A percentile compares a stretch with the other conserved stretches of the same genome.
phyloP scores from a whole-genome alignment of 495 filamentous ascomycete species.

The Wilcoxina mikolae region DNA sequence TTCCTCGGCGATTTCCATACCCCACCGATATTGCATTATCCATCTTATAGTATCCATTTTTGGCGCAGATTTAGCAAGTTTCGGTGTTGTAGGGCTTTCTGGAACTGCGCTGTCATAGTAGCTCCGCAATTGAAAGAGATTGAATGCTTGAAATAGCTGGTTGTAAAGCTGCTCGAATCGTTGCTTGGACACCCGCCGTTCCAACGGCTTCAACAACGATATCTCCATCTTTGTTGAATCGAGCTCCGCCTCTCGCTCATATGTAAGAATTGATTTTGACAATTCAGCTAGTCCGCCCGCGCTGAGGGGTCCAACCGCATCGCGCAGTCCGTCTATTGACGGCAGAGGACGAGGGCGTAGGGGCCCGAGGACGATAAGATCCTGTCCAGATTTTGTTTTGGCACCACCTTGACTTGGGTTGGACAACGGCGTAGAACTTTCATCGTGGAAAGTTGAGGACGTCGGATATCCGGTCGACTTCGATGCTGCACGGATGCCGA shows the following conservation, averaged over 20 bases:
- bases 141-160: slow-evolving; percentile 16
- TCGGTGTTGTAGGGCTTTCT: not conserved
- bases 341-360: slow-evolving; percentile 6
- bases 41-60: slow-evolving; percentile 13
- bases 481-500: not conserved
- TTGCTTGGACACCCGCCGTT: slow-evolving; percentile 12
- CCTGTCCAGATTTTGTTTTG: slow-evolving; percentile 1
- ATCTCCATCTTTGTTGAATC: slow-evolving; percentile 21
- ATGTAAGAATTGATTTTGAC: slow-evolving; percentile 8
- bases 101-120: slow-evolving; percentile 7
- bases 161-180: slow-evolving; percentile 18
- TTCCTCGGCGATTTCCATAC: slow-evolving; percentile 17
- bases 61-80: not conserved
- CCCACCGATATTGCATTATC: slow-evolving; percentile 19
- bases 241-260: slow-evolving; percentile 4
- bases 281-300: not conserved
- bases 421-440: slow-evolving; percentile 7
- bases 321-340: not conserved
- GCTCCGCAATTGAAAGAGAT: slow-evolving; percentile 12
- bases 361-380: slow-evolving; percentile 17
- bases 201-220: slow-evolving; percentile 11
- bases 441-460: not conserved
- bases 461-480: not conserved
- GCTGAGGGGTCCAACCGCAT: not conserved
- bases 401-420: not conserved